Evolutionary conservation across 78 protist species (phyloP).

Genomic region (Protostelium mycophagum): DNA sequence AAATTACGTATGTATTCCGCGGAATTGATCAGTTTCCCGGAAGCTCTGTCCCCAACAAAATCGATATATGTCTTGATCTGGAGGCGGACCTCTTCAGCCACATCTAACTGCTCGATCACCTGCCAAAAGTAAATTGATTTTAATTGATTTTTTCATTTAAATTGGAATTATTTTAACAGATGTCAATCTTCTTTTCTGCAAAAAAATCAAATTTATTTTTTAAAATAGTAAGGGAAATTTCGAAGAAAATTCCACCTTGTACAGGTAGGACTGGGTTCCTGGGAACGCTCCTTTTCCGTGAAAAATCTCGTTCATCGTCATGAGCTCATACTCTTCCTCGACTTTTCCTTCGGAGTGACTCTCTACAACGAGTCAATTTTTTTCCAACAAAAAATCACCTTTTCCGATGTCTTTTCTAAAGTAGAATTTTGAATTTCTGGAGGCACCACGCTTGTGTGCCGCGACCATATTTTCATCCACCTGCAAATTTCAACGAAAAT

Average conservation of each 20-base stretch:
- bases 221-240: too few species aligned
- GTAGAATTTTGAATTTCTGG: slow-evolving; percentile 39
- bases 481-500: not conserved
- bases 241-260: not conserved
- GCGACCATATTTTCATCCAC: slow-evolving; percentile 86
- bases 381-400: not conserved
- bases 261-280: slow-evolving; percentile 4
- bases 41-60: slow-evolving; percentile 27
- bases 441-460: slow-evolving; percentile 81
- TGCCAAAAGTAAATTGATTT: not conserved
- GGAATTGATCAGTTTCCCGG: slow-evolving; percentile 51
- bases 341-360: slow-evolving; percentile 18
- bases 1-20: slow-evolving; percentile 69
- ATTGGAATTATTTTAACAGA: too few species aligned
- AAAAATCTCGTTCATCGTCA: slow-evolving; percentile 54
- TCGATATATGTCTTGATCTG: slow-evolving; percentile 16
- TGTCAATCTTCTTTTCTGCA: too few species aligned
- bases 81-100: slow-evolving; percentile 7
- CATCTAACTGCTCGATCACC: not conserved
- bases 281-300: slow-evolving; percentile 34
- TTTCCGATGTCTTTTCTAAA: slow-evolving; percentile 57
- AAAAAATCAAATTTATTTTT: too few species aligned
- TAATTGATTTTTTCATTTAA: too few species aligned
- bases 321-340: slow-evolving; percentile 42
- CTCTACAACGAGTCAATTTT: not conserved